Evolutionary conservation across 2,329 filamentous ascomycete species (phyloP).

Genomic region (Gnomoniopsis sp.): DNA sequence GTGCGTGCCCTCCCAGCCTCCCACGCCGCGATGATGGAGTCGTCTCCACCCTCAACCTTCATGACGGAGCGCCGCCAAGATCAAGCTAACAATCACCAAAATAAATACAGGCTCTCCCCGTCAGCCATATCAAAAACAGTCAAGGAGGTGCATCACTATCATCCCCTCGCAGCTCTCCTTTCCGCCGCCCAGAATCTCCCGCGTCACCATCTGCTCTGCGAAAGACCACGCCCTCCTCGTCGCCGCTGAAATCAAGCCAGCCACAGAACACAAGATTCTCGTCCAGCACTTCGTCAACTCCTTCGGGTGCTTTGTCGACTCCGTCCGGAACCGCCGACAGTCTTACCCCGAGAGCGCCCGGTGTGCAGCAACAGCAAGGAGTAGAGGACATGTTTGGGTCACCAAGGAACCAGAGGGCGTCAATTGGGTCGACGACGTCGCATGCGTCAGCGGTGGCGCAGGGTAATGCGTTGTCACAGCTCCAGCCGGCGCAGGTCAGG

Average conservation of each 20-base stretch:
- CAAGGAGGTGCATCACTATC: conserved; percentile 24
- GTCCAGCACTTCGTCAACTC: conserved; percentile 29
- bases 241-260: conserved; percentile 50
- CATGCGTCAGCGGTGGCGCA: conserved; percentile 36
- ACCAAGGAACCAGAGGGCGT: conserved; percentile 32
- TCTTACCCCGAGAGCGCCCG: conserved; percentile 34
- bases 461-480: conserved; percentile 61
- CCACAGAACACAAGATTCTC: conserved; percentile 42
- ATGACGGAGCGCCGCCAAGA: background rate
- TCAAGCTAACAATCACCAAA: conserved; percentile 4
- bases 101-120: conserved; percentile 44
- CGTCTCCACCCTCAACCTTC: conserved; percentile 10
- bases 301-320: conserved; percentile 13
- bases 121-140: conserved; percentile 20
- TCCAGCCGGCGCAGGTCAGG: conserved; percentile 79
- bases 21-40: conserved; percentile 10
- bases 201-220: conserved; percentile 64
- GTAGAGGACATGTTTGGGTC: conserved; percentile 33
- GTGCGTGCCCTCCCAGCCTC: conserved; percentile 13
- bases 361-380: conserved; percentile 5
- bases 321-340: conserved; percentile 27
- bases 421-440: conserved; percentile 30
- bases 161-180: conserved; percentile 64
- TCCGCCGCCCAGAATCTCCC: conserved; percentile 59
- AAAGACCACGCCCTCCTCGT: conserved; percentile 61